Conservation (phyloP, 441 rosid genomes). For the Jatropha multifida region DNA sequence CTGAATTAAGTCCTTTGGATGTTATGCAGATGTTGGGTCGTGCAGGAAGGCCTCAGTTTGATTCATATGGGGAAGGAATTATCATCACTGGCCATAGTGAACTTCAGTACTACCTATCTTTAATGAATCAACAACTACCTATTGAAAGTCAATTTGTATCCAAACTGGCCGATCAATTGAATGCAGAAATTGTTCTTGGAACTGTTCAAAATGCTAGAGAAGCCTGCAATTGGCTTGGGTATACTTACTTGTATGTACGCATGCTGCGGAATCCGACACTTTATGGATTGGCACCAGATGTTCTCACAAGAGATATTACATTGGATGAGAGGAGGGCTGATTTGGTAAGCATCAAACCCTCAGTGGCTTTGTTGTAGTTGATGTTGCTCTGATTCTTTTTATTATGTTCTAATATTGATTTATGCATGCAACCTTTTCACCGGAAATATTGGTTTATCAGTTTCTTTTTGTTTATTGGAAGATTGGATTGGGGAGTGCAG, state of each 20-base stretch:
- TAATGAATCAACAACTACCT: slow-evolving; percentile 96
- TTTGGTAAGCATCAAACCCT: slow-evolving; percentile 54
- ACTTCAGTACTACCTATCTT: slow-evolving; percentile 81
- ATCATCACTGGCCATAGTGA: slow-evolving; percentile 89
- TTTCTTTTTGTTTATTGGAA: background rate
- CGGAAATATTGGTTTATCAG: background rate
- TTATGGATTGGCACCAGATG: slow-evolving; percentile 85
- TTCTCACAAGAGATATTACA: slow-evolving; percentile 63
- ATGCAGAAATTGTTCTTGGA: slow-evolving; percentile 97
- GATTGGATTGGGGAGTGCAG: background rate
- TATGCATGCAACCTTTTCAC: background rate
- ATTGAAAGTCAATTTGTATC: slow-evolving; percentile 95
- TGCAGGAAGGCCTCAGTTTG: slow-evolving; percentile 97
- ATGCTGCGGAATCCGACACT: slow-evolving; percentile 86
- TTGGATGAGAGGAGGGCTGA: slow-evolving; percentile 96
- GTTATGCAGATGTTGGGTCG: slow-evolving; percentile 99
- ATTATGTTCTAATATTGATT: background rate
- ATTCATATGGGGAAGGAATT: slow-evolving; percentile 86
- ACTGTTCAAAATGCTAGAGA: slow-evolving; percentile 95
- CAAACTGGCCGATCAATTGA: slow-evolving; percentile 93
- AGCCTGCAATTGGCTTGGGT: slow-evolving; percentile 96
- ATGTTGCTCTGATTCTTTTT: background rate
- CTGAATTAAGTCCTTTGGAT: slow-evolving; percentile 88
- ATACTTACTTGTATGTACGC: slow-evolving; percentile 79
- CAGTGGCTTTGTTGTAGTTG: background rate